phyloP scores from a whole-genome alignment of 306 rosid species.

The Castanopsis chinensis region DNA sequence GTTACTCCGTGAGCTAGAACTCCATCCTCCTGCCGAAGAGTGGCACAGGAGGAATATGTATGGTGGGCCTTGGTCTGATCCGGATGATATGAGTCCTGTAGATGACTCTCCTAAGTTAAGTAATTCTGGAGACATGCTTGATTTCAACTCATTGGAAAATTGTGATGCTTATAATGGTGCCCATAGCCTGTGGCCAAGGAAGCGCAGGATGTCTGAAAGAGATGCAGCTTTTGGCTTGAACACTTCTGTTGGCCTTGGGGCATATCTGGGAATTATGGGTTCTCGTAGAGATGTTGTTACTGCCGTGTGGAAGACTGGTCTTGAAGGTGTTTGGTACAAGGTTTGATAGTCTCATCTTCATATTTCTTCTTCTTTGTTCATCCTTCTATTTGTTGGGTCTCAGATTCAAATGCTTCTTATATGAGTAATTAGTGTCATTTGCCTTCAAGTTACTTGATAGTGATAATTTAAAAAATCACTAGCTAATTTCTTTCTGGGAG shows the following conservation, averaged over 20 bases:
- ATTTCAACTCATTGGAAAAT: conserved; percentile 60
- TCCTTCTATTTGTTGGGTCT: conserved; percentile 1
- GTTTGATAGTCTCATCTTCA: conserved; percentile 40
- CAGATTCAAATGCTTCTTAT: conserved; percentile 8
- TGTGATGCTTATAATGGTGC: conserved; percentile 56
- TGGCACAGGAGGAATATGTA: conserved; percentile 89
- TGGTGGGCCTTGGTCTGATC: conserved; percentile 86
- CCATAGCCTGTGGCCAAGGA: conserved; percentile 89
- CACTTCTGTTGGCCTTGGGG: conserved; percentile 92
- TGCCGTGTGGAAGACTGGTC: conserved; percentile 96
- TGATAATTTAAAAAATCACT: background rate
- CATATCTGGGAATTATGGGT: conserved; percentile 98
- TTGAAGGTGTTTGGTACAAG: conserved; percentile 98
- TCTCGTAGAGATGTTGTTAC: conserved; percentile 98
- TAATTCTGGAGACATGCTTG: conserved; percentile 55
- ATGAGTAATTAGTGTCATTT: conserved; percentile 12
- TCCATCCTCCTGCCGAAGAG: conserved; percentile 96
- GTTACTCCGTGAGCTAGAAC: conserved; percentile 89
- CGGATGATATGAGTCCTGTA: conserved; percentile 51
- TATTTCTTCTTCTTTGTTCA: background rate
- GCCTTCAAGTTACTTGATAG: background rate
- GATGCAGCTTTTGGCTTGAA: conserved; percentile 99
- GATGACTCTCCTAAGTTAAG: conserved; percentile 61
- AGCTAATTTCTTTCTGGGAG: background rate
- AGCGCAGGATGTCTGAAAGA: conserved; percentile 98